Conservation (phyloP, 306 rosid species). For the Bauhinia variegata region DNA sequence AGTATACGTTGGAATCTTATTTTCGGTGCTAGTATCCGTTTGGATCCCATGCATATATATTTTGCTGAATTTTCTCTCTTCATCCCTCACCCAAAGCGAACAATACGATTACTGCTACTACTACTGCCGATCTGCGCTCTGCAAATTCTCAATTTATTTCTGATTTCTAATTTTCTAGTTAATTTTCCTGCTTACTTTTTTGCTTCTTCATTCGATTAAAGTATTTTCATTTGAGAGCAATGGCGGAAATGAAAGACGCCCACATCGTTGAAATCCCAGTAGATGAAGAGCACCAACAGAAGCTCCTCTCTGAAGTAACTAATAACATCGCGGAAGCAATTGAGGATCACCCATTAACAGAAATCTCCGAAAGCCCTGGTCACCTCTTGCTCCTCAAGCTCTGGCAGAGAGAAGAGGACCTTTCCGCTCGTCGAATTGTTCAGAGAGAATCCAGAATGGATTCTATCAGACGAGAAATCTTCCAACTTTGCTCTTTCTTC, state of each 20-base stretch:
- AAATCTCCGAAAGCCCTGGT: constrained; percentile 77
- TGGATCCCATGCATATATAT: too few relatives aligned
- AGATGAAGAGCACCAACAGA: constrained; percentile 62
- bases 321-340: constrained; percentile 60
- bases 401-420: constrained; percentile 83
- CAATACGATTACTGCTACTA: too few relatives aligned
- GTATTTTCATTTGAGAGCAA: constrained; percentile 10
- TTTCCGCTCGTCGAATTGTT: constrained; percentile 56
- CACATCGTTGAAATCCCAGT: constrained; percentile 80
- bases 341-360: constrained; percentile 79
- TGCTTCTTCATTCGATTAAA: not conserved
- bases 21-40: too few relatives aligned
- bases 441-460: constrained; percentile 62
- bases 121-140: too few relatives aligned
- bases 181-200: too few relatives aligned
- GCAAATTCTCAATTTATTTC: too few relatives aligned
- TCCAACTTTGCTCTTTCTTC: too few relatives aligned
- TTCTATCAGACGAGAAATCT: constrained; percentile 52
- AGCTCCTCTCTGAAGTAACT: constrained; percentile 31
- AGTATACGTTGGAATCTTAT: too few relatives aligned
- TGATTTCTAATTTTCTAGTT: too few relatives aligned
- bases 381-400: constrained; percentile 85
- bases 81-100: too few relatives aligned
- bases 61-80: too few relatives aligned
- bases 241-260: constrained; percentile 65